These are phyloP conservation scores for Microbotryum silenes-acaulis DNA, from an alignment of 1,284 basidiomycete species.

Conservation along the genomic window DNA sequence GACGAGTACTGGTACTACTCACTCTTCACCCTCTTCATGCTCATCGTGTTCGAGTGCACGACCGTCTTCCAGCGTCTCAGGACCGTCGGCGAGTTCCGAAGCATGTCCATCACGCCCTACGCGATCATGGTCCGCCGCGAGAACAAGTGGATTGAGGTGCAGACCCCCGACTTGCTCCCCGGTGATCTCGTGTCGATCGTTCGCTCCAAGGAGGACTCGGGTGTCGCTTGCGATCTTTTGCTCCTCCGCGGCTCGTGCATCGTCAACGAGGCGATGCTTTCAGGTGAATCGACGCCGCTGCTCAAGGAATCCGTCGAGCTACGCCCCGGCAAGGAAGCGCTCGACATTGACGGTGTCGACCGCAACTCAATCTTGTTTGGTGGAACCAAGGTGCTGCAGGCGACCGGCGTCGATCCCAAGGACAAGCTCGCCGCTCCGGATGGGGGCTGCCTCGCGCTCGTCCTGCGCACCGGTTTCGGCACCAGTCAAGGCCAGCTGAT, in stretches of 20 bases:
- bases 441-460: constrained; percentile 78
- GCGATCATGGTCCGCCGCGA: constrained; percentile 71
- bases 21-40: constrained; percentile 92
- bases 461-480: constrained; percentile 91
- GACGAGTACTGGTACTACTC: constrained; percentile 99
- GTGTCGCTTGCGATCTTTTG: constrained; percentile 81
- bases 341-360: constrained; percentile 77
- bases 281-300: constrained; percentile 88
- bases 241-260: constrained; percentile 82
- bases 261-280: constrained; percentile 95
- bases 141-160: constrained; percentile 67
- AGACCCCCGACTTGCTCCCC: constrained; percentile 76
- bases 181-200: constrained; percentile 79
- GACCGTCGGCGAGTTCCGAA: constrained; percentile 86
- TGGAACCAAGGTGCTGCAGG: constrained; percentile 88
- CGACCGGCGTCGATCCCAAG: constrained; percentile 40
- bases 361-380: constrained; percentile 85
- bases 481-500: constrained; percentile 93
- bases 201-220: constrained; percentile 71
- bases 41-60: constrained; percentile 92
- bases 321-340: constrained; percentile 60
- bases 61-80: constrained; percentile 86
- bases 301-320: constrained; percentile 87
- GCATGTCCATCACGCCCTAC: constrained; percentile 87
- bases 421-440: constrained; percentile 52